Percentiles rank a stretch among this genome's conserved stretches.
These are phyloP conservation scores for Plantago elongata DNA, from an alignment of 257 asterid genomes.

Conservation along the genomic window DNA sequence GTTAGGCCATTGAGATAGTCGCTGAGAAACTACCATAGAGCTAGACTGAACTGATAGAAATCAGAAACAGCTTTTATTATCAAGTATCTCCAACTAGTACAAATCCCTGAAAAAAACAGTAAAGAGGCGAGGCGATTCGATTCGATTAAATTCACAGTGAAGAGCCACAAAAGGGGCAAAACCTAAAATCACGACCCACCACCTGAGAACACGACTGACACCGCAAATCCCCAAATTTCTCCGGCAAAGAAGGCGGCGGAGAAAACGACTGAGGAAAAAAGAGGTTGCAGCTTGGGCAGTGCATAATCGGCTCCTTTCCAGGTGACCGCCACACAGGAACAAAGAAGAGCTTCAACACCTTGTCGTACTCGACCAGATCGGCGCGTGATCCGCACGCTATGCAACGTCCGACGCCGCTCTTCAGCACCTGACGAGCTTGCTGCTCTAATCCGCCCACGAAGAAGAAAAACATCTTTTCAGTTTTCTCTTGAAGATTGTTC, in stretches of 20 bases:
- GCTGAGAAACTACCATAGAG: no score
- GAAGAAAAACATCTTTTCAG: constrained; percentile 60
- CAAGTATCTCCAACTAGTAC: no score
- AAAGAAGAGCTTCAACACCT: constrained; percentile 69
- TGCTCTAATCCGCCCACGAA: constrained; percentile 73
- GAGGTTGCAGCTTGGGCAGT: constrained; percentile 54
- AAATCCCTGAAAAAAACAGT: no score
- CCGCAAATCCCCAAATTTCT: constrained; percentile 11
- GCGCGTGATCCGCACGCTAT: constrained; percentile 68
- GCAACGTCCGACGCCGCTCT: constrained; percentile 63
- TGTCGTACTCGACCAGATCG: constrained; percentile 78
- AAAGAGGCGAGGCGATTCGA: no score
- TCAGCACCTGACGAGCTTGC: constrained; percentile 59
- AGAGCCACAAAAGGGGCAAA: constrained; percentile 75
- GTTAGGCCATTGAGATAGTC: no score
- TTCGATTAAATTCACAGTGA: constrained; percentile 27
- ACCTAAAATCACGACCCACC: constrained; percentile 49
- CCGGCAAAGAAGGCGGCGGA: constrained; percentile 19
- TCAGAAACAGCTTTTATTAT: no score
- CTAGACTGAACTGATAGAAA: no score
- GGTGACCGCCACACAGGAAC: constrained; percentile 87
- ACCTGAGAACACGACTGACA: constrained; percentile 50
- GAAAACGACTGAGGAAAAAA: constrained; percentile 51
- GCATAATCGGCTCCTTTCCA: constrained; percentile 59
- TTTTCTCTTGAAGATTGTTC: neutral